Percentiles rank a stretch among this genome's conserved stretches.
phyloP scores from a whole-genome alignment of 2,329 filamentous ascomycete species.

The Ustilaginoidea virens region DNA sequence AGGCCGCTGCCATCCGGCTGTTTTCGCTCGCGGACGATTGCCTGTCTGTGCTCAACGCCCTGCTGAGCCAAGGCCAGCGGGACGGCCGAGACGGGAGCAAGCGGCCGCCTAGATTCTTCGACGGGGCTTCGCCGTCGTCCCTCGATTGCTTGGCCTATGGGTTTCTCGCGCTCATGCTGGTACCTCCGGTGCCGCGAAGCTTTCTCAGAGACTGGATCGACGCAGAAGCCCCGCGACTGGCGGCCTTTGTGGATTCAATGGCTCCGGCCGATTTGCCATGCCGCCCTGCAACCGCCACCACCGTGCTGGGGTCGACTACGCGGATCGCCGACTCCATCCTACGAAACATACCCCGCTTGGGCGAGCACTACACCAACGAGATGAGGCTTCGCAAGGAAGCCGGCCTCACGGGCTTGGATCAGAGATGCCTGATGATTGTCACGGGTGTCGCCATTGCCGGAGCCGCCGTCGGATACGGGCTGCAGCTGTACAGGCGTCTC shows the following conservation, averaged over 20 bases:
- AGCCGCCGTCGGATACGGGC: slow-evolving; percentile 22
- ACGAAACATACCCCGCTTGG: slow-evolving; percentile 19
- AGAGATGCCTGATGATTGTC: slow-evolving; percentile 15
- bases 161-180: slow-evolving; percentile 61
- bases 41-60: slow-evolving; percentile 52
- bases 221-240: slow-evolving; percentile 15
- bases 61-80: slow-evolving; percentile 18
- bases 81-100: no score
- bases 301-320: slow-evolving; percentile 11
- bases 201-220: slow-evolving; percentile 26
- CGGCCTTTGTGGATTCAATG: slow-evolving; percentile 17
- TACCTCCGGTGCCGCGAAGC: slow-evolving; percentile 26
- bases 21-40: slow-evolving; percentile 57
- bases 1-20: slow-evolving; percentile 59
- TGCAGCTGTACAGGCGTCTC: slow-evolving; percentile 23
- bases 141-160: slow-evolving; percentile 70
- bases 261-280: no score
- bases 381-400: slow-evolving; percentile 20
- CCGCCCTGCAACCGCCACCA: slow-evolving; percentile 1
- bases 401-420: slow-evolving; percentile 17
- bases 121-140: slow-evolving; percentile 12
- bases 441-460: slow-evolving; percentile 21
- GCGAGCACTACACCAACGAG: slow-evolving; percentile 20
- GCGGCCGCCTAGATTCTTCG: slow-evolving; percentile 17
- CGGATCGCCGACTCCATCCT: slow-evolving; percentile 20